Conservation (phyloP, 176 grass and related monocot genomes). For the Juncus effusus region DNA sequence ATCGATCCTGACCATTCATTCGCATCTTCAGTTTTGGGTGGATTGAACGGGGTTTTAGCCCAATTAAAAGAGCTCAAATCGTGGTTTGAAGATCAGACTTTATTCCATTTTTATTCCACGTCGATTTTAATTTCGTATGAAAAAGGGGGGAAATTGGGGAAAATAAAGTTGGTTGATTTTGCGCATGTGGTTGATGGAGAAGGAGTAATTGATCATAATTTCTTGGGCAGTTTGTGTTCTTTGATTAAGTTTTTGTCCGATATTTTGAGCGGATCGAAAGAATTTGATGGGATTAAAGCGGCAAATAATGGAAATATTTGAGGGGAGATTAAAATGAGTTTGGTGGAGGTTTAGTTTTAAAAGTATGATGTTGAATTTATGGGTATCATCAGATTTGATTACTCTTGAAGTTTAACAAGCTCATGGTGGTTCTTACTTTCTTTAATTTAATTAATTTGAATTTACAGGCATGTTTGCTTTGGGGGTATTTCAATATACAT, state of each 20-base stretch:
- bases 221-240: slow-evolving; percentile 73
- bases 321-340: too few species aligned
- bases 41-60: slow-evolving; percentile 49
- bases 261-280: slow-evolving; percentile 41
- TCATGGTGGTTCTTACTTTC: too few species aligned
- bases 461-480: too few species aligned
- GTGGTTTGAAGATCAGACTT: slow-evolving; percentile 85
- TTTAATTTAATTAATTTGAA: too few species aligned
- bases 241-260: slow-evolving; percentile 63
- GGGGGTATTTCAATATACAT: too few species aligned
- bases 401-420: too few species aligned
- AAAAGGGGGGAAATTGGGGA: slow-evolving; percentile 10
- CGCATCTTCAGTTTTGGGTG: slow-evolving; percentile 51
- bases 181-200: slow-evolving; percentile 67
- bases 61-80: slow-evolving; percentile 74
- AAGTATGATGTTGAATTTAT: too few species aligned
- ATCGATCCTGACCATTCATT: slow-evolving; percentile 38
- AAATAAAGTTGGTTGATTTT: slow-evolving; percentile 79
- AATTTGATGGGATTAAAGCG: too few species aligned
- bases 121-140: slow-evolving; percentile 72
- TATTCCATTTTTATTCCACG: slow-evolving; percentile 87
- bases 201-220: slow-evolving; percentile 87
- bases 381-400: too few species aligned
- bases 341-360: too few species aligned
- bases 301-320: too few species aligned